Evolutionary conservation across 2,329 filamentous ascomycete genomes (phyloP).

Genomic region (Cladosporium sp.): DNA sequence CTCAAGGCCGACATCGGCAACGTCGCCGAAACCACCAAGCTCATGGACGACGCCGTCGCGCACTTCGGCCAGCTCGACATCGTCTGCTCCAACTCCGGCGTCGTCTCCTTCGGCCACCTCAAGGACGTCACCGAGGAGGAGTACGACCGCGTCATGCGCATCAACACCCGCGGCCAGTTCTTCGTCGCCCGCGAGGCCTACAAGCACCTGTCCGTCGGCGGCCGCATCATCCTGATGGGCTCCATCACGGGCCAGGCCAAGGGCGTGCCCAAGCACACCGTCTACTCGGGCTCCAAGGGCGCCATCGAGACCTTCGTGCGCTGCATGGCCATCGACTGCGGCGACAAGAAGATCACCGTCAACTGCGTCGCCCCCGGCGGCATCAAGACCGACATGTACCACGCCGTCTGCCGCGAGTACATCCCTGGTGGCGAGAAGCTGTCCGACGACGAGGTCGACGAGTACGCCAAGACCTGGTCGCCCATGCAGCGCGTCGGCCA

Average conservation of each 20-base stretch:
- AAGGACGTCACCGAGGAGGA: conserved; percentile 52
- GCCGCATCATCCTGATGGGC: conserved; percentile 51
- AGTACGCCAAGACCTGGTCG: conserved; percentile 60
- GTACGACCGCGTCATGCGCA: conserved; percentile 55
- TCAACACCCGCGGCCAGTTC: conserved; percentile 61
- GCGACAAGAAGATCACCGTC: conserved; percentile 52
- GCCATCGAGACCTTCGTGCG: conserved; percentile 51
- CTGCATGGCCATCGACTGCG: conserved; percentile 51
- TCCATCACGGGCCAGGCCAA: conserved; percentile 55
- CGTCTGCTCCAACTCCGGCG: conserved; percentile 64
- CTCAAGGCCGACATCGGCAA: conserved; percentile 65
- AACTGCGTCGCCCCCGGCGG: conserved; percentile 58
- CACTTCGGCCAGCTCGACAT: conserved; percentile 65
- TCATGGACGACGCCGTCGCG: conserved; percentile 60
- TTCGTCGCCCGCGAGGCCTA: conserved; percentile 56
- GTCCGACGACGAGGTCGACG: conserved; percentile 54
- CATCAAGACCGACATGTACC: conserved; percentile 56
- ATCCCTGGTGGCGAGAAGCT: conserved; percentile 55
- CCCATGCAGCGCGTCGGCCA: conserved; percentile 62
- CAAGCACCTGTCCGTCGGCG: conserved; percentile 48
- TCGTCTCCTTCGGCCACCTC: conserved; percentile 50
- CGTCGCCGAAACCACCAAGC: conserved; percentile 55
- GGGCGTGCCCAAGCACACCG: conserved; percentile 50
- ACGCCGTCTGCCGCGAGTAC: conserved; percentile 60
- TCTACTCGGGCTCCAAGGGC: conserved; percentile 52